phyloP scores from a whole-genome alignment of 2,329 filamentous ascomycete genomes.

The Ilyonectria robusta region DNA sequence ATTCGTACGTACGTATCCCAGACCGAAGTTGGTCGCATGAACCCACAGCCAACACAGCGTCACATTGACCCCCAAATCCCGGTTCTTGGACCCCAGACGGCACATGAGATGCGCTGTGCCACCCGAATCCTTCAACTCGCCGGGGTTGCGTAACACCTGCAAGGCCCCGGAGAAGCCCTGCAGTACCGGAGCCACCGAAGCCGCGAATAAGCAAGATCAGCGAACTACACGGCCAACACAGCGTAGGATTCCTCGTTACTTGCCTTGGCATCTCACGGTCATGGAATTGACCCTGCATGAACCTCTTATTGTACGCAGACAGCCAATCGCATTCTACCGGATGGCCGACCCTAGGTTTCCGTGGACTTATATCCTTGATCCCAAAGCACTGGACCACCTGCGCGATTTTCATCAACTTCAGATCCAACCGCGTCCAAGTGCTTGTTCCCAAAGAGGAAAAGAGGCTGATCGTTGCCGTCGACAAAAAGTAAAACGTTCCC shows the following conservation, averaged over 20 bases:
- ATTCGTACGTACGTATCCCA: neutral
- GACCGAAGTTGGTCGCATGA: neutral
- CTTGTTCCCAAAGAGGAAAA: neutral
- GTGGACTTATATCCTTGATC: neutral
- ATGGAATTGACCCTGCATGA: neutral
- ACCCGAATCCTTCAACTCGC: neutral
- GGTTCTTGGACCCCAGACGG: neutral
- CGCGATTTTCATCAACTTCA: conserved; percentile 1
- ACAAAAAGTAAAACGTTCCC: conserved; percentile 16
- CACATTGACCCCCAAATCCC: neutral
- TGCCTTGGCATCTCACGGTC: neutral
- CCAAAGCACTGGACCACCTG: neutral
- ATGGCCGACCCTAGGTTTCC: neutral
- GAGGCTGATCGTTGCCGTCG: conserved; percentile 6
- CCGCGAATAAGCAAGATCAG: conserved; percentile 10
- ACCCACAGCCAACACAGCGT: neutral
- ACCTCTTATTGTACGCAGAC: neutral
- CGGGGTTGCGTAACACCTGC: neutral
- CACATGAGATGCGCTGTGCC: neutral
- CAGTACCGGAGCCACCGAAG: neutral
- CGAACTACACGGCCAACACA: neutral
- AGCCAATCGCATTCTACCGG: neutral
- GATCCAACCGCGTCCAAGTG: neutral
- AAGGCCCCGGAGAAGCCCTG: neutral
- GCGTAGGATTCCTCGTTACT: neutral